Conservation (phyloP, 768 basidiomycete species). For the Hygrocybe punicea region DNA sequence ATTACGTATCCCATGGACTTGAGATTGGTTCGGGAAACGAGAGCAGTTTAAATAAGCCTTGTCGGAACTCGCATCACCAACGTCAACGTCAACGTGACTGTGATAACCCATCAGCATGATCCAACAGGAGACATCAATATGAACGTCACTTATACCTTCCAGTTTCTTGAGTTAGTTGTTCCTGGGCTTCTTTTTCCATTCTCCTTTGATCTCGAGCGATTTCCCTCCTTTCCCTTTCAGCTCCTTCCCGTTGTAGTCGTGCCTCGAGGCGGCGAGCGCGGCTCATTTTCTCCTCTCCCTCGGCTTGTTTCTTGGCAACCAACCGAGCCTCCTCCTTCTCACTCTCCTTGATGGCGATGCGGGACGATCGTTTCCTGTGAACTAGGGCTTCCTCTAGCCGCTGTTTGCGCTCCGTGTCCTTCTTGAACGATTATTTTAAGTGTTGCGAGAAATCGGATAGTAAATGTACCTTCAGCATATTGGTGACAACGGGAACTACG, state of each 20-base stretch:
- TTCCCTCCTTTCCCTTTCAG: constrained; percentile 52
- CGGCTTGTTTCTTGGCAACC: constrained; percentile 55
- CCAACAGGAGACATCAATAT: background rate
- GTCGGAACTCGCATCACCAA: background rate
- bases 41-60: background rate
- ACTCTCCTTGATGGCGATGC: constrained; percentile 76
- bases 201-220: constrained; percentile 54
- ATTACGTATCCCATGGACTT: constrained; percentile 18
- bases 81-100: background rate
- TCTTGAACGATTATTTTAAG: constrained; percentile 8
- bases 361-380: constrained; percentile 87
- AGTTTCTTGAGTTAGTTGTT: constrained; percentile 31
- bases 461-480: constrained; percentile 57
- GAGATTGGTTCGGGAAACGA: constrained; percentile 2
- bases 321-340: constrained; percentile 72
- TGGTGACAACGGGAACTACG: constrained; percentile 68
- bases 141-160: constrained; percentile 19
- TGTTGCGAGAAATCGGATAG: constrained; percentile 2
- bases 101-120: background rate
- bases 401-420: constrained; percentile 64
- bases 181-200: constrained; percentile 47
- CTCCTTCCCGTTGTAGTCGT: constrained; percentile 55
- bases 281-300: constrained; percentile 65
- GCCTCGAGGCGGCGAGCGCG: constrained; percentile 59
- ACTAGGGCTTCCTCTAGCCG: constrained; percentile 70